These are phyloP conservation scores for Penicillium odoratum DNA, from an alignment of 495 filamentous ascomycete genomes.

Conservation along the genomic window DNA sequence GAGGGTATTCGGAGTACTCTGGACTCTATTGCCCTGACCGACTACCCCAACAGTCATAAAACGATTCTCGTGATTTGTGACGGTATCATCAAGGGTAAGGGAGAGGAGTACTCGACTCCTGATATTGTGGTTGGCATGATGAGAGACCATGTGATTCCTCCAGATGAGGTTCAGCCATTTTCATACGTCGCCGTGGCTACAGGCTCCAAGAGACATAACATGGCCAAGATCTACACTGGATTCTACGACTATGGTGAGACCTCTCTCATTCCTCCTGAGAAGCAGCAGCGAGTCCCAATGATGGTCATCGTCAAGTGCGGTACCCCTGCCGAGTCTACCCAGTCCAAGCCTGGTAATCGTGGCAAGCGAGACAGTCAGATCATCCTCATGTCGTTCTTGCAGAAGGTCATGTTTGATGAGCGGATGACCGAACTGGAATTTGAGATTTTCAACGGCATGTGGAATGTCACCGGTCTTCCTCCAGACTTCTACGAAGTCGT, in stretches of 20 bases:
- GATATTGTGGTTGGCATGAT: conserved; percentile 93
- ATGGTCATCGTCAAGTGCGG: conserved; percentile 96
- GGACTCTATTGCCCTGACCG: conserved; percentile 95
- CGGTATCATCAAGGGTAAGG: conserved; percentile 95
- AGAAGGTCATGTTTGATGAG: conserved; percentile 99
- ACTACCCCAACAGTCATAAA: conserved; percentile 99
- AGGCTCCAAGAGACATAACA: conserved; percentile 97
- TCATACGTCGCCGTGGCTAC: conserved; percentile 97
- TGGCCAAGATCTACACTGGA: conserved; percentile 97
- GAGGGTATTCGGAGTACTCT: conserved; percentile 90
- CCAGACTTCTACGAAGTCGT: conserved; percentile 97
- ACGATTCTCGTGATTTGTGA: conserved; percentile 95
- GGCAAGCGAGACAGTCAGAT: conserved; percentile 99
- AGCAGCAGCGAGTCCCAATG: conserved; percentile 99
- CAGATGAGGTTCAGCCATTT: conserved; percentile 79
- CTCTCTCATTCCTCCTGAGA: conserved; percentile 75
- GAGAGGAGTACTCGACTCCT: conserved; percentile 83
- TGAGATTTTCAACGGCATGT: conserved; percentile 99
- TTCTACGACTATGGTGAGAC: conserved; percentile 95
- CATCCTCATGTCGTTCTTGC: conserved; percentile 98
- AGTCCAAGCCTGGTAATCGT: conserved; percentile 90
- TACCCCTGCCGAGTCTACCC: conserved; percentile 78
- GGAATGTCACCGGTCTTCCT: conserved; percentile 96
- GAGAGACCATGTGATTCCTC: conserved; percentile 79
- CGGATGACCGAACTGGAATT: conserved; percentile 99